These are phyloP conservation scores for Agastache rugosa DNA, from an alignment of 257 asterid genomes.

Conservation along the genomic window DNA sequence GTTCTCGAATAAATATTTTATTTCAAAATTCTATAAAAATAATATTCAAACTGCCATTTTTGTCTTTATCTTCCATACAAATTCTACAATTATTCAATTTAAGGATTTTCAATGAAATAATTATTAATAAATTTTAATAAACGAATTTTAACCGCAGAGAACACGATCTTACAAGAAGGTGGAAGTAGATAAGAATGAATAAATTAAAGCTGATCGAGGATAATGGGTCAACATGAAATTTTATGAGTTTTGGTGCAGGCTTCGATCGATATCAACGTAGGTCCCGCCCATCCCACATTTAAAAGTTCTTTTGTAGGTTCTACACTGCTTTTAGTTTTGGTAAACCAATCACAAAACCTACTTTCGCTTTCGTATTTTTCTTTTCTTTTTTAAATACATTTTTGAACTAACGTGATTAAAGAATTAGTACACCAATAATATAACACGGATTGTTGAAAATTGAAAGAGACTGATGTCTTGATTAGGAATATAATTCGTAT, in stretches of 20 bases:
- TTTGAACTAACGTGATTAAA: background rate
- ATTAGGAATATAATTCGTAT: constrained; percentile 21
- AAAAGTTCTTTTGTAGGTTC: background rate
- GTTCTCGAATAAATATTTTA: too few species aligned
- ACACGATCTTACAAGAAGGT: too few species aligned
- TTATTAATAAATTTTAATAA: too few species aligned
- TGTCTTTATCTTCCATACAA: too few species aligned
- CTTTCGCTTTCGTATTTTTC: background rate
- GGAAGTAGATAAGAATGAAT: too few species aligned
- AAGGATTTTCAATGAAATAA: too few species aligned
- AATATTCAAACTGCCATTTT: too few species aligned
- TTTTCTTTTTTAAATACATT: background rate
- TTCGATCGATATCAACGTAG: constrained; percentile 22
- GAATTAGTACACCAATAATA: constrained; percentile 28
- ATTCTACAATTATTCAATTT: too few species aligned
- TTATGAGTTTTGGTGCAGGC: background rate
- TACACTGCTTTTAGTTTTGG: constrained; percentile 29
- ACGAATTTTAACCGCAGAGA: too few species aligned
- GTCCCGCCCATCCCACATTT: background rate
- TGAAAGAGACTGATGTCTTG: constrained; percentile 18
- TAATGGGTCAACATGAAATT: too few species aligned
- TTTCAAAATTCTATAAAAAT: too few species aligned
- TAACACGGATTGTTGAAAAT: background rate
- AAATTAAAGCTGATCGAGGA: too few species aligned
- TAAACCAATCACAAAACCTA: constrained; percentile 28